These are phyloP conservation scores for Daldinia decipiens DNA, from an alignment of 495 filamentous ascomycete genomes.

Conservation along the genomic window DNA sequence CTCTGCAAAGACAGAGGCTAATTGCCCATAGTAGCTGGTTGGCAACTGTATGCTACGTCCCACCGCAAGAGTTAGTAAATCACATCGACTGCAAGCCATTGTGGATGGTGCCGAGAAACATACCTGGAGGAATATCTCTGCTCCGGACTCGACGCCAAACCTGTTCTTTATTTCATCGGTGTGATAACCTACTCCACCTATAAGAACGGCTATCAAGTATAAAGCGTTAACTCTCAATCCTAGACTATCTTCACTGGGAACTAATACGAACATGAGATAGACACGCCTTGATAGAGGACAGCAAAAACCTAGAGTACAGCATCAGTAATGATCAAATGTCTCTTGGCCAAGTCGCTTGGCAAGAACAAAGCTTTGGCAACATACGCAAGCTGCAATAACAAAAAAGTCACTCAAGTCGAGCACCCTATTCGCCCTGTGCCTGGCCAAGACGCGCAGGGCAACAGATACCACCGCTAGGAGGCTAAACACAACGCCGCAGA, in stretches of 20 bases:
- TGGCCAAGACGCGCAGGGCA: conserved; percentile 38
- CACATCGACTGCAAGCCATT: neutral
- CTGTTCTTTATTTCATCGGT: conserved; percentile 34
- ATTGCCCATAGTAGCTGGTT: conserved; percentile 43
- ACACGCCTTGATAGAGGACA: conserved; percentile 36
- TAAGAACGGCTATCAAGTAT: conserved; percentile 34
- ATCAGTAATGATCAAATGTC: conserved; percentile 10
- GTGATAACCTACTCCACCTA: conserved; percentile 37
- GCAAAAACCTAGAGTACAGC: conserved; percentile 22
- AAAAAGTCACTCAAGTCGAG: conserved; percentile 47
- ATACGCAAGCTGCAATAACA: conserved; percentile 45
- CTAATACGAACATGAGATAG: conserved; percentile 40
- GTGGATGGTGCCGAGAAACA: neutral
- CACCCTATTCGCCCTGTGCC: conserved; percentile 33
- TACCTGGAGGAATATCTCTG: conserved; percentile 31
- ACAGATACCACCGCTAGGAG: conserved; percentile 37
- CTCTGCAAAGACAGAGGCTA: conserved; percentile 44
- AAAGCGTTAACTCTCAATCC: conserved; percentile 13
- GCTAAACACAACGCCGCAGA: conserved; percentile 38
- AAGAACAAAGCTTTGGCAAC: conserved; percentile 25
- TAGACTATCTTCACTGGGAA: neutral
- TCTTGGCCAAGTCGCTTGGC: neutral
- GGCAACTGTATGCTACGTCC: conserved; percentile 25
- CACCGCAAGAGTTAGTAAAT: conserved; percentile 12
- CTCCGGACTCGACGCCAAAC: conserved; percentile 32